Base-by-base conservation (phyloP, 768 basidiomycete genomes). In the Multifurca ochricompacta region DNA sequence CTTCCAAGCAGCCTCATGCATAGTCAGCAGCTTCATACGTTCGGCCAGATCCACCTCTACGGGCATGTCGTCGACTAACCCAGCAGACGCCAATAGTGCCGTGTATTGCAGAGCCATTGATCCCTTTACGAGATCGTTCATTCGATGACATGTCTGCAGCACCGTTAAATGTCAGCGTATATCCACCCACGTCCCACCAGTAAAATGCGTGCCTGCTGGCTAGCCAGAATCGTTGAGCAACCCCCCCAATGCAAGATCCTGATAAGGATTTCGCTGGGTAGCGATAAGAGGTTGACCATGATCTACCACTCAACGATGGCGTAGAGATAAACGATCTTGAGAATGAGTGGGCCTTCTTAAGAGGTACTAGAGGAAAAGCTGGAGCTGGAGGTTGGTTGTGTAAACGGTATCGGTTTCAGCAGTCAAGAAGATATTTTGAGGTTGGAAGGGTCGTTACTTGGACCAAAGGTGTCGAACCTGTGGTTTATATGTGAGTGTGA, bases 221-320 rank as follows among this genome's bases (percentile, higher is more conserved):
- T 39, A 19, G 28, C 9, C 32, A 46, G 14, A n/a, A 37, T 37
- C 4, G 23, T 46, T 19, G 37, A n/a, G n/a, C 40, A 16, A 16
- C 44, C 52, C 6, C 36, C 52, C 1, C 31, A 16, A 16, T 32
- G 36, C 44, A 47, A 32, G 23, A 40, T 53, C 27, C 40, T 11
- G 36, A 21, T 47, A 37, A 47, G 30, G 21, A 53, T 28, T 47
- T 51, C 50, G n/a, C 34, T 31, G 8, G 50, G 50, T 14, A 51
- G 41, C 3, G 50, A 51, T 28, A 51, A 35, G 50, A 51, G 25
- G 31, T 13, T 21, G 1, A 14, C 31, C 50, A 51, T 51, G 5
- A 27, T 18, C 18, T 16, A 19, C 14, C 48, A 25, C 36, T 11
- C 25, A 19, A 14, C 21, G 23, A n/a, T 37, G 9, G 37, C 11